A percentile compares a stretch with the other conserved stretches of the same genome.
phyloP scores from a whole-genome alignment of 2,329 filamentous ascomycete species.

The Hypoxylon sp. region DNA sequence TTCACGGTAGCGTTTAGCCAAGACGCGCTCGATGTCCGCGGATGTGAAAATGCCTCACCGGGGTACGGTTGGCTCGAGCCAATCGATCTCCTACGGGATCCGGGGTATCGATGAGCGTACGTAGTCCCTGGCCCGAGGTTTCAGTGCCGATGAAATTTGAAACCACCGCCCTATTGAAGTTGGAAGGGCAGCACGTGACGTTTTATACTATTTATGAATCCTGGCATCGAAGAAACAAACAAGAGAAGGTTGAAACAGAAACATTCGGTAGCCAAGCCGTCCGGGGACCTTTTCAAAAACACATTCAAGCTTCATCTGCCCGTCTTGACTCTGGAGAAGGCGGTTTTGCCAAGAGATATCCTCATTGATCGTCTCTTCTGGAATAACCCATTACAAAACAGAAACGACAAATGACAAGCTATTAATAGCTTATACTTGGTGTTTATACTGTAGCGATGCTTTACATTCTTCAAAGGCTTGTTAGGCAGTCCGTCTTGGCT shows the following conservation, averaged over 20 bases:
- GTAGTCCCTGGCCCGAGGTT: slow-evolving; percentile 33
- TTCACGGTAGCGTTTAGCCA: slow-evolving; percentile 32
- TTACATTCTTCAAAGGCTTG: slow-evolving; percentile 4
- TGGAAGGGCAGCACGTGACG: slow-evolving; percentile 38
- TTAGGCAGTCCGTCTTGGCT: not conserved
- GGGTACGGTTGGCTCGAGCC: slow-evolving; percentile 24
- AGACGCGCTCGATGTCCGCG: slow-evolving; percentile 24
- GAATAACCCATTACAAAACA: slow-evolving; percentile 37
- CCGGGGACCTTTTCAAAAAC: slow-evolving; percentile 23
- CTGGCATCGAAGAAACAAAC: slow-evolving; percentile 26
- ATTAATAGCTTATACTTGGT: slow-evolving; percentile 28
- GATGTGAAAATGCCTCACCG: slow-evolving; percentile 42
- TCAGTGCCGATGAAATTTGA: slow-evolving; percentile 41
- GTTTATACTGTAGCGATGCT: slow-evolving; percentile 13
- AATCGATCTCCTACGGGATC: slow-evolving; percentile 27
- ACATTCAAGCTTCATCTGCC: slow-evolving; percentile 8
- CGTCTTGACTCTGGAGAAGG: slow-evolving; percentile 22
- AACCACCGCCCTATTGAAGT: slow-evolving; percentile 36
- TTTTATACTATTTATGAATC: slow-evolving; percentile 7
- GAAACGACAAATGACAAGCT: slow-evolving; percentile 31
- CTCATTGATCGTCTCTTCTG: slow-evolving; percentile 34
- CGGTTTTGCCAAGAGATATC: slow-evolving; percentile 28
- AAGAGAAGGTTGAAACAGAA: slow-evolving; percentile 32
- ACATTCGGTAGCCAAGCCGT: slow-evolving; percentile 34
- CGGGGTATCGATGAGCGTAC: slow-evolving; percentile 23